Evolutionary conservation across 768 basidiomycete genomes (phyloP), one percentile per base, ranked within the genome.

Genomic region (Sporobolomyces phaffii): DNA sequence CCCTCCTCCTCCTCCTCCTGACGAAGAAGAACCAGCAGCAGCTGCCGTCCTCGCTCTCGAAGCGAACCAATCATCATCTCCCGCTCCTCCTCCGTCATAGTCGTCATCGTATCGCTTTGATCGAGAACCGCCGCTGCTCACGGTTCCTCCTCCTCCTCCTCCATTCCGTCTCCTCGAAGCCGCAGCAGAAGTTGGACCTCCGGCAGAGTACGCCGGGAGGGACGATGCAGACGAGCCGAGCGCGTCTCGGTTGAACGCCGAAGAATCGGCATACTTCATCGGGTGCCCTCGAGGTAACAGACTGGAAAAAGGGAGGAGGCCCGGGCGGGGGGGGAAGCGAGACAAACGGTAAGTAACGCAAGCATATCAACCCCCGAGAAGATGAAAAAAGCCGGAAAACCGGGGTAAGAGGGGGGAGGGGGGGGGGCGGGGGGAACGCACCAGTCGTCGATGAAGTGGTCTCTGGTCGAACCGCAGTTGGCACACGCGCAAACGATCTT

Each of bases 391-490:
- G 17, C 17, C 38, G 38, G 17, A 17, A 38, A 38, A 9, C 17
- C 38, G 36, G 14, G 29, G 3, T 22, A 11, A 15, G 60, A 43
- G 29, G 49, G n/a, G 31, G 28, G 29, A n/a, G n/a, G n/a, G n/a
- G n/a, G n/a, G n/a, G n/a, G n/a, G n/a, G n/a, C n/a, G n/a, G 49
- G 28, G 13, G 18, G 31, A 14, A 33, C 45, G 28, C 41, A 64
- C 68, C 69, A 71, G 38, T 71, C 69, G 45, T 71, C 69, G 58
- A 67, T 61, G 29, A 71, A 71, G 52, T 71, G 69, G 36, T 71
- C 69, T 51, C 49, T 62, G 0, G 57, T 63, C 22, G 57, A 56
- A 36, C 69, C 69, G 51, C 65, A 66, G 33, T 71, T 71, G 22
- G 65, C 69, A 53, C 69, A 71, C 2, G 69, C 65, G 48, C 59